These are phyloP conservation scores for Amborella trichopoda DNA, from an alignment of 164 flowering plant genomes.

Conservation along the genomic window DNA sequence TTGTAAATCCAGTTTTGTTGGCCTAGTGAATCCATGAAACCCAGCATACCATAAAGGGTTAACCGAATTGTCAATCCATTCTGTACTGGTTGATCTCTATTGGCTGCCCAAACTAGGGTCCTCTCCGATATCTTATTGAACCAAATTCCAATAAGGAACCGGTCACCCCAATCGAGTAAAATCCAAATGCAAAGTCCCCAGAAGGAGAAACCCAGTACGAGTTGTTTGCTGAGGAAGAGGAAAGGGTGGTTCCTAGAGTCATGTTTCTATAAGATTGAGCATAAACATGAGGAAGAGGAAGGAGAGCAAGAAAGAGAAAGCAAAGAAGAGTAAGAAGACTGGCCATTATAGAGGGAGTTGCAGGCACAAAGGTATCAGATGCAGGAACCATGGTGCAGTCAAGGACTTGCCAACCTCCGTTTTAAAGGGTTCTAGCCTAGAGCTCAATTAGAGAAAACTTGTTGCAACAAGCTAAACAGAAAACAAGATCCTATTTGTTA, in stretches of 20 bases:
- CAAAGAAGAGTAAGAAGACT: too few relatives aligned
- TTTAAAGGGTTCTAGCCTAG: too few relatives aligned
- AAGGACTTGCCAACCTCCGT: too few relatives aligned
- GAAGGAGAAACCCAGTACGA: conserved; percentile 29
- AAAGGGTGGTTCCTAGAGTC: conserved; percentile 20
- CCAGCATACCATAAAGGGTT: conserved; percentile 13
- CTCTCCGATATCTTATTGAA: conserved; percentile 20
- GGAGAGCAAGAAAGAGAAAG: too few relatives aligned
- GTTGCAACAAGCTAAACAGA: too few relatives aligned
- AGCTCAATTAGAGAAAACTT: too few relatives aligned
- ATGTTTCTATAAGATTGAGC: conserved; percentile 15
- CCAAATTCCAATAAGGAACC: conserved; percentile 26
- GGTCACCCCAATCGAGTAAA: not conserved
- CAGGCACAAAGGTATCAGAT: too few relatives aligned
- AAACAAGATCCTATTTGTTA: too few relatives aligned
- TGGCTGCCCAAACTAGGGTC: conserved; percentile 31
- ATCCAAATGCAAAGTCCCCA: conserved; percentile 34
- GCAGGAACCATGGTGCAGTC: too few relatives aligned
- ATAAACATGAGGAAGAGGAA: too few relatives aligned
- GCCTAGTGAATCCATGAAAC: conserved; percentile 16
- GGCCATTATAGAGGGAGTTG: too few relatives aligned
- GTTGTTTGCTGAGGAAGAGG: conserved; percentile 5
- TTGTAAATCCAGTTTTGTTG: conserved; percentile 7
- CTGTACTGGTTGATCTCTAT: conserved; percentile 5
- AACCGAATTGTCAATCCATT: conserved; percentile 23